Conservation (phyloP, 1,284 basidiomycete species). For the Thelephora terrestris region DNA sequence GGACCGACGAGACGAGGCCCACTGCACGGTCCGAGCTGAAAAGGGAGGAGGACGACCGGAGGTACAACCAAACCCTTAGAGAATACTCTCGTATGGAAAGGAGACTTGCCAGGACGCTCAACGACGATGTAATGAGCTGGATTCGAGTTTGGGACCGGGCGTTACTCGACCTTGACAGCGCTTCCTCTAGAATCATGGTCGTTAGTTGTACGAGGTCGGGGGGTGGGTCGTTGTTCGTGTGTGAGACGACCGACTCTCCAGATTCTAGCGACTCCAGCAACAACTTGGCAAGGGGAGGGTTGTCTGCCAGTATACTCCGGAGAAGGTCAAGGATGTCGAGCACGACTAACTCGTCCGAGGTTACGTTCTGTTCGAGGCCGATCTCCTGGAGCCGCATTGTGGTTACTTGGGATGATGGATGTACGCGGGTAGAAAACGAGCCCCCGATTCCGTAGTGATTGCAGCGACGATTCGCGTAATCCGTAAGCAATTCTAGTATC, state of each 20-base stretch:
- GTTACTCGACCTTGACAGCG: slow-evolving; percentile 45
- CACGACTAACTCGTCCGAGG: slow-evolving; percentile 48
- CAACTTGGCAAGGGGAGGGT: slow-evolving; percentile 48
- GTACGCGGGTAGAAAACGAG: slow-evolving; percentile 36
- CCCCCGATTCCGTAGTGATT: slow-evolving; percentile 22
- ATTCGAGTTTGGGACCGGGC: slow-evolving; percentile 35
- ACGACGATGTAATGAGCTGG: slow-evolving; percentile 67
- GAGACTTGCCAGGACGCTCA: slow-evolving; percentile 72
- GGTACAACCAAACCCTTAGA: slow-evolving; percentile 76
- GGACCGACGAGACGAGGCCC: slow-evolving; percentile 52
- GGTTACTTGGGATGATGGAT: slow-evolving; percentile 23
- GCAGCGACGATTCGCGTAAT: slow-evolving; percentile 54
- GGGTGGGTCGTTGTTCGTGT: slow-evolving; percentile 38
- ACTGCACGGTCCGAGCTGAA: slow-evolving; percentile 54
- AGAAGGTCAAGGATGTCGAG: slow-evolving; percentile 74
- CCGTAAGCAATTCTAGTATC: slow-evolving; percentile 65
- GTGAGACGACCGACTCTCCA: slow-evolving; percentile 39
- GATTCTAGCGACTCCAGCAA: slow-evolving; percentile 61
- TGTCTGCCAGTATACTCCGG: slow-evolving; percentile 63
- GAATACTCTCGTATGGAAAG: slow-evolving; percentile 67
- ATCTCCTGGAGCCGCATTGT: slow-evolving; percentile 53
- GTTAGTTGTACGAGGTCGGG: slow-evolving; percentile 72
- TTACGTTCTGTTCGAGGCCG: slow-evolving; percentile 51
- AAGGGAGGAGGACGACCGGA: slow-evolving; percentile 67
- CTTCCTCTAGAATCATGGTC: slow-evolving; percentile 77